Base-by-base conservation (phyloP, 306 rosid genomes). In the Casuarina equisetifolia region DNA sequence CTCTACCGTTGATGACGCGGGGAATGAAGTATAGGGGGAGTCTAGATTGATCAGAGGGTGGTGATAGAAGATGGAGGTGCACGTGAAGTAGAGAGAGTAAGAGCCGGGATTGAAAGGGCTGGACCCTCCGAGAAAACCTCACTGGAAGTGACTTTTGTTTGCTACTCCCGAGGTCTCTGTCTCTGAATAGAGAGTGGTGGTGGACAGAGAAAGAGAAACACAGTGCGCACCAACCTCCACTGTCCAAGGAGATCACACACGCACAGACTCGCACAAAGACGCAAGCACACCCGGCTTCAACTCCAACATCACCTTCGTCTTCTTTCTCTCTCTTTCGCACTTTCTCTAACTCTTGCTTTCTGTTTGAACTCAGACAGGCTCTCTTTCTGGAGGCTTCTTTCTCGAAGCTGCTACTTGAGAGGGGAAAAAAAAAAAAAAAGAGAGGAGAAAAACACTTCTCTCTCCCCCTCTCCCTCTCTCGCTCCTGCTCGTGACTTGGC, bases 61-160 rank as follows among this genome's bases (percentile, higher is more conserved):
- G n/a, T 17, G 50, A 80, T 8, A 4, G 1, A 5, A 16, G 61
- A 74, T 46, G 55, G 9, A 17, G 50, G 9, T 12, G 32, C 13
- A 54, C 42, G 61, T 16, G 25, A 55, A 50, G 36, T 9, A 2
- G 15, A 44, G 15, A 40, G 64, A 44, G 10, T 6, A 19, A 53
- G 67, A 67, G 50, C 4, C 25, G 16, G 11, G 7, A 52, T 7
- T 20, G 50, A 58, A 13, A 17, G 39, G 40, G 68, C 46, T 16
- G 66, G 85, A 81, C 74, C 74, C 85, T 85, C 87, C 87, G 83
- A 84, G 79, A 84, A 88, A 83, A 87, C 85, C 90, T 87, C 88
- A 79, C 82, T 16, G 77, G 84, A 84, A 89, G 85, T 83, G 91
- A 84, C 73, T 87, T 40, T 80, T 8, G 69, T 49, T 81, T 66